Evolutionary conservation across 2,329 filamentous ascomycete species (phyloP).

Genomic region (Aspergillus cejpii): DNA sequence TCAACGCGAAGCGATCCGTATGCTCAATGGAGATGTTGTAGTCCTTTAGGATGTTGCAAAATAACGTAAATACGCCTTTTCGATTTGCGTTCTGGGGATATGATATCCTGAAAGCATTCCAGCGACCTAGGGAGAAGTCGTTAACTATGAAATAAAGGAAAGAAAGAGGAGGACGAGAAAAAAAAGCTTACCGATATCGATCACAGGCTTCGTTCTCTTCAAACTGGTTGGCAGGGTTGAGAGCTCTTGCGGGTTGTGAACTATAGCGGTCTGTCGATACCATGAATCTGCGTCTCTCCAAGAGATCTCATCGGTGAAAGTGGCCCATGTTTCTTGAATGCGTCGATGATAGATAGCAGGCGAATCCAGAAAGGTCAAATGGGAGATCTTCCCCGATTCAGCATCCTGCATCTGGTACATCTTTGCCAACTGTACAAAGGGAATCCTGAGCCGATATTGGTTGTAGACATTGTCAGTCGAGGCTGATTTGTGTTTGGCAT

Average conservation of each 20-base stretch:
- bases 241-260: slow-evolving; percentile 39
- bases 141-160: slow-evolving; percentile 4
- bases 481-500: slow-evolving; percentile 6
- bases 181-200: slow-evolving; percentile 51
- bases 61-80: slow-evolving; percentile 34
- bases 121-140: slow-evolving; percentile 44
- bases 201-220: slow-evolving; percentile 46
- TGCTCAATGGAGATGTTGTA: slow-evolving; percentile 60
- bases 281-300: slow-evolving; percentile 55
- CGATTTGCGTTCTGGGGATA: slow-evolving; percentile 35
- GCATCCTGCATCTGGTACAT: slow-evolving; percentile 31
- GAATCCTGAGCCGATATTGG: slow-evolving; percentile 41
- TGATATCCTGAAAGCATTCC: slow-evolving; percentile 54
- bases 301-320: slow-evolving; percentile 38
- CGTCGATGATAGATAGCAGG: slow-evolving; percentile 44
- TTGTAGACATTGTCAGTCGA: slow-evolving; percentile 8
- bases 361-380: slow-evolving; percentile 38
- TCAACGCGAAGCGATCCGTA: slow-evolving; percentile 38
- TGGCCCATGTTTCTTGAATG: slow-evolving; percentile 28
- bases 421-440: slow-evolving; percentile 40
- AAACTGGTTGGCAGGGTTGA: slow-evolving; percentile 40
- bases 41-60: slow-evolving; percentile 56
- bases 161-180: background rate
- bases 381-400: slow-evolving; percentile 17
- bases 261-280: slow-evolving; percentile 59